Base-by-base conservation (phyloP, 148 eudicot species). In the Arctostaphylos glauca region DNA sequence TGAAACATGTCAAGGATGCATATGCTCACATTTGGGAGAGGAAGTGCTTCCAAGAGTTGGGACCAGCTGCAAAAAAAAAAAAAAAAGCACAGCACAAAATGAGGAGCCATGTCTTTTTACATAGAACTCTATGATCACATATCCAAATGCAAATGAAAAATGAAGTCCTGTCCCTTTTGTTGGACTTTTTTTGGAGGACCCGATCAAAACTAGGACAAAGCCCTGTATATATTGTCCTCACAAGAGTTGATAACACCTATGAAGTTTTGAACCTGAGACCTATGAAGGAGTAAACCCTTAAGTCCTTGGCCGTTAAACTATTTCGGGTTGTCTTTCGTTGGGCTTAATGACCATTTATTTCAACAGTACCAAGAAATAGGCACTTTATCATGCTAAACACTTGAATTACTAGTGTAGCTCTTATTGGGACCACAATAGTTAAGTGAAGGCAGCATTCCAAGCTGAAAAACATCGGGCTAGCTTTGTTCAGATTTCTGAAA, bases 21-120 rank as follows among this genome's bases (percentile, higher is more conserved):
- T 59, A 80, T 76, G 58, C 95, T 96, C 91, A 96, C 99, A 91
- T 96, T 96, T 87, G 96, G 94, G 85, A 96, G 97, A 78, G 96
- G 92, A 71, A 96, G 98, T 54, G 86, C 83, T 86, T 96, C 99
- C 93, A 94, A 78, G 81, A 91, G 92, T 76, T 94, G 98, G 78
- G 94, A 86, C 76, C 90, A 91, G 91, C 99, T 96, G 94, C 93
- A 92, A 83, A 70, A 86, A 84, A 50, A 85, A 62, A 62, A 43
- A 10, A 75, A 31, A 66, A 66, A 66, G 44, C 43, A 5, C 49
- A 78, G 76, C 49, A 76, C 19, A 52, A 2, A 81, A 50, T 79
- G 8, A 86, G 72, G 50, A 74, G 66, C 31, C 68, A 23, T 71
- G 78, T 73, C 25, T 46, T 12, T 54, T 1, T 50, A n/a, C 19